These are phyloP conservation scores for Neurospora crassa DNA, from an alignment of 2,329 filamentous ascomycete genomes.

Conservation along the genomic window DNA sequence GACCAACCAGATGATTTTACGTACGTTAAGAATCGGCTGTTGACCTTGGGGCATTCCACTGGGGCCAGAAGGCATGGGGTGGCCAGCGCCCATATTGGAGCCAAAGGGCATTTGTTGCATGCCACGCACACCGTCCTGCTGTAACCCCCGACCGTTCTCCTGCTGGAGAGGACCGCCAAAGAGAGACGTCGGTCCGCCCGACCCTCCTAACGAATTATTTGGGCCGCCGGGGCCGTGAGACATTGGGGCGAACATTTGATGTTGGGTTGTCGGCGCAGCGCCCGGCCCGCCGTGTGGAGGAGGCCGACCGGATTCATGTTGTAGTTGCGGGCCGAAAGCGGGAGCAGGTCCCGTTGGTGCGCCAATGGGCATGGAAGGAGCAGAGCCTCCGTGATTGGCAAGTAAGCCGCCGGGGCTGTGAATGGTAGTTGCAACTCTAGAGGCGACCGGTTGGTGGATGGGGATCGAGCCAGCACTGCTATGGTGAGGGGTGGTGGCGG, in stretches of 20 bases:
- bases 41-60: slow-evolving; percentile 64
- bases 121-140: slow-evolving; percentile 46
- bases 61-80: slow-evolving; percentile 30
- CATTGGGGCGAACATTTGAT: slow-evolving; percentile 50
- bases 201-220: slow-evolving; percentile 44
- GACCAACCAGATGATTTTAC: slow-evolving; percentile 19
- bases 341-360: slow-evolving; percentile 40
- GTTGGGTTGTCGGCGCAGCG: slow-evolving; percentile 34
- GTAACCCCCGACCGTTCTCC: slow-evolving; percentile 42
- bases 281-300: slow-evolving; percentile 43
- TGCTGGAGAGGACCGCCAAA: slow-evolving; percentile 62
- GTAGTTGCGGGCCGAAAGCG: slow-evolving; percentile 46
- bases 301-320: slow-evolving; percentile 40
- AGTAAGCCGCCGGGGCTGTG: slow-evolving; percentile 88
- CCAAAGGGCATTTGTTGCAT: slow-evolving; percentile 55
- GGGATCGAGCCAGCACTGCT: slow-evolving; percentile 82
- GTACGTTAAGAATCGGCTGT: slow-evolving; percentile 71
- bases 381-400: slow-evolving; percentile 56
- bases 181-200: slow-evolving; percentile 50
- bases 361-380: slow-evolving; percentile 42
- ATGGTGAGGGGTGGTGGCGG: slow-evolving; percentile 63
- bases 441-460: slow-evolving; percentile 88
- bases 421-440: slow-evolving; percentile 69
- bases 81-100: slow-evolving; percentile 28
- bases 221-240: slow-evolving; percentile 40